Evolutionary conservation across 345 rosid species (phyloP).

Genomic region (Sonneratia alba): DNA sequence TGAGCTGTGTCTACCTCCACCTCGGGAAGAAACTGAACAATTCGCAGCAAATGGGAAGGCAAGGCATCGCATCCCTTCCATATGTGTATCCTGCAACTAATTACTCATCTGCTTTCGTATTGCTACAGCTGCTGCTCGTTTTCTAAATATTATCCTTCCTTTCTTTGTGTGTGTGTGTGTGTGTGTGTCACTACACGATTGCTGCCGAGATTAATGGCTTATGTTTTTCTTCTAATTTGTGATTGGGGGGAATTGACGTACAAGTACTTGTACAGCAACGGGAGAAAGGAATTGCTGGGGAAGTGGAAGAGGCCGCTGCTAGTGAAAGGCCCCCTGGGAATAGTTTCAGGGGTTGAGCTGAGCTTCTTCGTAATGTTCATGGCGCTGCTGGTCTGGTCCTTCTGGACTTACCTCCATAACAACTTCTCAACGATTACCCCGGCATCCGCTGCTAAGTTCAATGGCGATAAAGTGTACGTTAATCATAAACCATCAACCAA

Average conservation of each 20-base stretch:
- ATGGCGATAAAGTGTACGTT: constrained; percentile 33
- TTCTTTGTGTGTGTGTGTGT: no score
- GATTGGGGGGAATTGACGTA: no score
- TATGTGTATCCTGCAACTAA: no score
- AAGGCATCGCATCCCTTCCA: neutral
- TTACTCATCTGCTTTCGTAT: neutral
- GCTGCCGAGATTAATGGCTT: neutral
- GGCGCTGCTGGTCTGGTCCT: constrained; percentile 58
- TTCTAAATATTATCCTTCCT: no score
- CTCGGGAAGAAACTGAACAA: constrained; percentile 22
- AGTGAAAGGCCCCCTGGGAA: constrained; percentile 80
- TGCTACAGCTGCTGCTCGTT: no score
- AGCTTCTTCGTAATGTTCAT: constrained; percentile 56
- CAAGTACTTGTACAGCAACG: neutral
- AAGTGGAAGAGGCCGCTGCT: constrained; percentile 46
- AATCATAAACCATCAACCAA: no score
- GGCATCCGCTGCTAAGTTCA: constrained; percentile 18
- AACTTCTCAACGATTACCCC: constrained; percentile 31
- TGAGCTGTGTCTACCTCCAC: constrained; percentile 55
- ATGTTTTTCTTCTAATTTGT: neutral
- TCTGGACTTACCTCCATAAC: constrained; percentile 32
- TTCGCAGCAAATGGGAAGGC: constrained; percentile 14
- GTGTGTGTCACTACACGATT: no score
- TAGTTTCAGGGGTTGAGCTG: constrained; percentile 56
- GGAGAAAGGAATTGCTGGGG: neutral